Evolutionary conservation across 768 basidiomycete genomes (phyloP), one percentile per base, ranked within the genome.

Genomic region (Amanita exitialis): DNA sequence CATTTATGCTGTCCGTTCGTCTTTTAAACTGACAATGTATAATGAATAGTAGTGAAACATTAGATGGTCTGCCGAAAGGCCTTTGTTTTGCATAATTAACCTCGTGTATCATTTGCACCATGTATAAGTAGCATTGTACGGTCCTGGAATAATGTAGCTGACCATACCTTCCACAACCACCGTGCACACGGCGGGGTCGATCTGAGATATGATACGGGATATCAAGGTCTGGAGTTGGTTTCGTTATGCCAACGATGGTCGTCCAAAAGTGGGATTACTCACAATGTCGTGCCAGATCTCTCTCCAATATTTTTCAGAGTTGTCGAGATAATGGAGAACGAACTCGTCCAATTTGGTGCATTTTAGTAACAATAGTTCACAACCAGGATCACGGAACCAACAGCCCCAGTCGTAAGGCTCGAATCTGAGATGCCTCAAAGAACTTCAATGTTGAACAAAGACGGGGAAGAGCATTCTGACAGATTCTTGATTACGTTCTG

Each of bases 351-450:
- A 37, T n/a, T 44, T 37, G 27, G 43, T 36, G 16, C 42, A 51
- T 20, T 23, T 18, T 18, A 51, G 15, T n/a, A 51, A 25, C 15
- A 43, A 6, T n/a, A 16, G 5, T 27, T 44, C 28, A 9, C 8
- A 13, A 9, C 32, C 34, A 8, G 13, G 32, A 20, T 36, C 38
- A n/a, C 6, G 1, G 30, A 34, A 51, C 50, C 50, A 51, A 36
- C 28, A 41, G 23, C 42, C 42, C 50, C 50, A 51, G 13, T 43
- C 18, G 50, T 51, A 44, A 6, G 50, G 50, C n/a, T 44, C 41
- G 23, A 51, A 28, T 35, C 28, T 37, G 18, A 51, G 34, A 16
- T 35, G 43, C 4, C 34, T 28, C 15, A 51, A 20, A 20, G 41
- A 41, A 12, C 25, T 44, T 1, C 43, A 23, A 32, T 51, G 50